These are phyloP conservation scores for Rhodamnia rubescens DNA, from an alignment of 345 rosid genomes.

Conservation along the genomic window DNA sequence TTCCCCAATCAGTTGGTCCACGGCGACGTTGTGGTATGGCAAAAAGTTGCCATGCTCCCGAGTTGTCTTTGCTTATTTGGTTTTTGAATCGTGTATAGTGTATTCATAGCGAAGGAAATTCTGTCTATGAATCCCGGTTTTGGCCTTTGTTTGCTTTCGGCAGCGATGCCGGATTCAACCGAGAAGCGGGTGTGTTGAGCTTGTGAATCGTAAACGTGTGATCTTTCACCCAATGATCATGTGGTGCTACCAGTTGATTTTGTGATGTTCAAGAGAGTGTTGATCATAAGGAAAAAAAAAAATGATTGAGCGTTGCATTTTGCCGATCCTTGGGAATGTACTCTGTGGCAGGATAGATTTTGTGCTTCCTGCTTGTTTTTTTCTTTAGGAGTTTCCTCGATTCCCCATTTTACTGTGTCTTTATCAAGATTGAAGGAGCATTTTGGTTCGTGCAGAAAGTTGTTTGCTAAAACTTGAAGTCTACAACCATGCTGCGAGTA, in stretches of 20 bases:
- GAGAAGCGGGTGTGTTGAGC: not conserved
- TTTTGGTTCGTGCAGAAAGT: not conserved
- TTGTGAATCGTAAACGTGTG: not conserved
- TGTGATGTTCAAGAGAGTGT: not conserved
- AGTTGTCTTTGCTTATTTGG: not conserved
- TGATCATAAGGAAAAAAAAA: not conserved
- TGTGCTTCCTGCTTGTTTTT: not conserved
- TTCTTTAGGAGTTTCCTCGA: not conserved
- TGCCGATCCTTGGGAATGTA: not conserved
- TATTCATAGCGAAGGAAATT: not conserved
- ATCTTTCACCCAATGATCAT: not conserved
- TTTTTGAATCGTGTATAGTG: not conserved
- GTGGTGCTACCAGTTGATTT: not conserved
- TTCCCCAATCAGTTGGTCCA: not conserved
- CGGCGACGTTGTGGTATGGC: accelerated
- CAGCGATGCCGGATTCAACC: not conserved
- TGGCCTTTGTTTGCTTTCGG: not conserved
- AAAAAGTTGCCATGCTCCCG: not conserved
- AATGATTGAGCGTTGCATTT: not conserved
- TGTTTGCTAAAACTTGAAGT: not conserved
- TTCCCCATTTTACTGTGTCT: not conserved
- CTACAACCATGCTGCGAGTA: not conserved
- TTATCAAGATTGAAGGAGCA: not conserved
- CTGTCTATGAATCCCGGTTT: not conserved
- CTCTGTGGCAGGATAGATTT: not conserved